A percentile compares a stretch with the other conserved stretches of the same genome.
Conservation (phyloP, 2,329 filamentous ascomycete genomes). For the Chrysoporthe deuterocubensis region DNA sequence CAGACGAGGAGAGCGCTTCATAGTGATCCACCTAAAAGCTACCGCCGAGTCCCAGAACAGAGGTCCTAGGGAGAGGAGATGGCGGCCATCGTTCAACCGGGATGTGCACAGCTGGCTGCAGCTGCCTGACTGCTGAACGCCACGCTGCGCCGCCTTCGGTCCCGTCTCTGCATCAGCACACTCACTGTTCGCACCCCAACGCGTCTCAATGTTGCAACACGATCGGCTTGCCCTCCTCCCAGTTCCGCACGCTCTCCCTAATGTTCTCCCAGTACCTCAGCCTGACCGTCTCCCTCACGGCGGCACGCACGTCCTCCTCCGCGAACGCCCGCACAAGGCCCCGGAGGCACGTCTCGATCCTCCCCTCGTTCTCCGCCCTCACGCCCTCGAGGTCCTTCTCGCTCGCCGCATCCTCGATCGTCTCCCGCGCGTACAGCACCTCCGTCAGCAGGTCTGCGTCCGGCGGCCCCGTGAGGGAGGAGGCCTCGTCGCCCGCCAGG, state of each 20-base stretch:
- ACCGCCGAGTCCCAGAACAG: too few species aligned
- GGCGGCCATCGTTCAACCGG: not conserved
- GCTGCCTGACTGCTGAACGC: not conserved
- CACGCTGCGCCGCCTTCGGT: not conserved
- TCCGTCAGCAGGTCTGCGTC: constrained; percentile 73
- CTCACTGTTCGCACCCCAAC: not conserved
- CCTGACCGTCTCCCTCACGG: constrained; percentile 73
- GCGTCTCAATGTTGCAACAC: constrained; percentile 55
- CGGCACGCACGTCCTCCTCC: constrained; percentile 65
- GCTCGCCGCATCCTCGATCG: constrained; percentile 69
- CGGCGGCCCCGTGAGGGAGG: constrained; percentile 60
- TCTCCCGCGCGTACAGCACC: constrained; percentile 79
- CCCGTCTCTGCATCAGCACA: not conserved
- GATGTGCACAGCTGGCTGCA: not conserved
- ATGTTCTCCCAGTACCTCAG: constrained; percentile 93
- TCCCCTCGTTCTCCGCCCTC: constrained; percentile 66
- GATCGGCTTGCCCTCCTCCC: constrained; percentile 76
- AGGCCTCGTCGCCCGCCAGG: constrained; percentile 77
- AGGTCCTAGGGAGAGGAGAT: not conserved
- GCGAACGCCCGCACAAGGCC: constrained; percentile 68
- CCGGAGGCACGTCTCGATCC: constrained; percentile 67
- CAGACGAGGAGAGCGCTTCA: not conserved
- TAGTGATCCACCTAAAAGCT: too few species aligned
- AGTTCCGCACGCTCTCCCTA: constrained; percentile 75
- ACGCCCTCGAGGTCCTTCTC: constrained; percentile 68